Base-by-base conservation (phyloP, 2,329 filamentous ascomycete genomes). In the Epichloe glyceriae region DNA sequence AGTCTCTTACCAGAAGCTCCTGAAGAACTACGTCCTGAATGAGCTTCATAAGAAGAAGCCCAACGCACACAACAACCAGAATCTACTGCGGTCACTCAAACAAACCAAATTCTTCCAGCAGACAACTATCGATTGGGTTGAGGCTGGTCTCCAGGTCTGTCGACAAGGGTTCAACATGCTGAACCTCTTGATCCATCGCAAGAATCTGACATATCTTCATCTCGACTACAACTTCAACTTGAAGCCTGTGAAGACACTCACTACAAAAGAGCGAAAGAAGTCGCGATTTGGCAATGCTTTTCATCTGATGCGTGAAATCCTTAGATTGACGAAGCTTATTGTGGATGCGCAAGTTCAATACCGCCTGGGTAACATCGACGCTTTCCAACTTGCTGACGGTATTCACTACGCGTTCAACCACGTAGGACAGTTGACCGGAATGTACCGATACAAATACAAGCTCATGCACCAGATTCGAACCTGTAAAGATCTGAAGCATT, bases 371-470 rank as follows among this genome's bases (percentile, higher is more conserved):
- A 98, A 98, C 62, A 97, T 98, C 56, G 93, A 98, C 67, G 93
- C 94, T 38, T 98, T 98, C 74, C 93, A 98, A 67, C 82, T 98
- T 57, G 93, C 93, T 3, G 93, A 98, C 67, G 93, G 93, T 67
- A 98, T 98, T 52, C 75, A 97, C n/a, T 98, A 98, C 61, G 94
- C 93, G 17, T 98, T 98, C 73, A 98, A 98, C 70, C 93, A 98
- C 60, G 93, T 98, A 52, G 93, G 93, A 55, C 94, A 98, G 68
- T 75, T 98, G 54, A 98, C 93, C 15, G 93, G 93, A 65, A 98
- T 98, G 93, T 98, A 98, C 71, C 86, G 93, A 54, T 98, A 98
- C 79, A 98, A 98, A 76, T 98, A 98, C 75, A 98, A 98, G 76
- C 77, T 98, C 51, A 98, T 98, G 93, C 93, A 98, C 67, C 93